Percentiles rank a stretch among this genome's conserved stretches.
phyloP scores from a whole-genome alignment of 345 rosid genomes.

The Murraya paniculata region DNA sequence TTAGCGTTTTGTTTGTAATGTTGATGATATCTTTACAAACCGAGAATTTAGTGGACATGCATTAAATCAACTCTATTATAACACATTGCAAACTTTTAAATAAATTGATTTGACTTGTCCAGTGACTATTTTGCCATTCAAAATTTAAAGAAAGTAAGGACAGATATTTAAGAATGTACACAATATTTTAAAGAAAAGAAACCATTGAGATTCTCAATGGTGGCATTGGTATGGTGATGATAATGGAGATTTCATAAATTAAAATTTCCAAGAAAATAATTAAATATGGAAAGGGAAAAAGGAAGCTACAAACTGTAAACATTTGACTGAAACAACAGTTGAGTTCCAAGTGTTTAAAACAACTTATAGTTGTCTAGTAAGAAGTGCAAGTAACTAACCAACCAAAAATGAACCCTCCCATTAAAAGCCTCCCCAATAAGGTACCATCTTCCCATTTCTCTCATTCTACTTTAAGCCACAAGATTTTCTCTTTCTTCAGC shows the following conservation, averaged over 20 bases:
- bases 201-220: background rate
- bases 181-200: background rate
- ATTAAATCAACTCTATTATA: too few species aligned
- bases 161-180: background rate
- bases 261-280: background rate
- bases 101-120: background rate
- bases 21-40: too few species aligned
- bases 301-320: background rate
- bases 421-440: background rate
- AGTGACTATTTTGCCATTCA: background rate
- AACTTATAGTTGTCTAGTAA: background rate
- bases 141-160: background rate
- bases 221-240: background rate
- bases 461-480: background rate
- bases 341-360: background rate
- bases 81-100: too few species aligned
- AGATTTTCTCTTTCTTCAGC: background rate
- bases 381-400: background rate
- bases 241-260: background rate
- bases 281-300: background rate
- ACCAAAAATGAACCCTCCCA: background rate
- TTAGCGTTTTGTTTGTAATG: too few species aligned
- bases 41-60: too few species aligned
- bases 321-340: background rate
- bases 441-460: background rate